A percentile compares a stretch with the other conserved stretches of the same genome.
These are phyloP conservation scores for Saccharomycopsis selenospora DNA, from an alignment of 805 yeast genomes.

Conservation along the genomic window DNA sequence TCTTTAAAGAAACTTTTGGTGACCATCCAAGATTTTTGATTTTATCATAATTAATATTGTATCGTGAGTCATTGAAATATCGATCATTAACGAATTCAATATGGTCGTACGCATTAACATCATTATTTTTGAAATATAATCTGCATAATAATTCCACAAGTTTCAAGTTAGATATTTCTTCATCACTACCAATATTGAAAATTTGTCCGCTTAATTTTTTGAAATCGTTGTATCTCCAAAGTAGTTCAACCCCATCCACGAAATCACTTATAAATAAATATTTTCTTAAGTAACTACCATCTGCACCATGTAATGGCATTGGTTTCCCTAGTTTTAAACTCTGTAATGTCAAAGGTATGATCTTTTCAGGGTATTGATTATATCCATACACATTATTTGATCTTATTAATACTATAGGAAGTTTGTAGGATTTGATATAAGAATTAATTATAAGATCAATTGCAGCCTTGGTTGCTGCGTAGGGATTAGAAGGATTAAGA, in stretches of 20 bases:
- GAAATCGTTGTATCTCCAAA: slow-evolving; percentile 22
- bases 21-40: slow-evolving; percentile 1
- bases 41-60: neutral
- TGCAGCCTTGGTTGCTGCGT: slow-evolving; percentile 50
- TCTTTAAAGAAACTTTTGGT: neutral
- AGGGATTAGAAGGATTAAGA: slow-evolving; percentile 49
- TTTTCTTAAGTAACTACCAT: slow-evolving; percentile 36
- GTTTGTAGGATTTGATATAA: slow-evolving; percentile 35
- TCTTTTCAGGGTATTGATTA: slow-evolving; percentile 47
- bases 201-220: slow-evolving; percentile 4
- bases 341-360: slow-evolving; percentile 31
- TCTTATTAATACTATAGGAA: slow-evolving; percentile 38
- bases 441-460: slow-evolving; percentile 42
- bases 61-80: slow-evolving; percentile 23
- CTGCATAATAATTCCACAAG: slow-evolving; percentile 23
- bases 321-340: slow-evolving; percentile 21
- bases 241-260: slow-evolving; percentile 32
- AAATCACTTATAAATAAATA: slow-evolving; percentile 41
- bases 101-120: slow-evolving; percentile 10
- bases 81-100: slow-evolving; percentile 28
- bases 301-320: slow-evolving; percentile 39
- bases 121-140: neutral
- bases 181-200: slow-evolving; percentile 10
- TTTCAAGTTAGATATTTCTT: slow-evolving; percentile 22
- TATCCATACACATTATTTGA: slow-evolving; percentile 50